A percentile compares a stretch with the other conserved stretches of the same genome.
Evolutionary conservation across 139 green algal species (phyloP).

Genomic region (Chlorella ohadii): DNA sequence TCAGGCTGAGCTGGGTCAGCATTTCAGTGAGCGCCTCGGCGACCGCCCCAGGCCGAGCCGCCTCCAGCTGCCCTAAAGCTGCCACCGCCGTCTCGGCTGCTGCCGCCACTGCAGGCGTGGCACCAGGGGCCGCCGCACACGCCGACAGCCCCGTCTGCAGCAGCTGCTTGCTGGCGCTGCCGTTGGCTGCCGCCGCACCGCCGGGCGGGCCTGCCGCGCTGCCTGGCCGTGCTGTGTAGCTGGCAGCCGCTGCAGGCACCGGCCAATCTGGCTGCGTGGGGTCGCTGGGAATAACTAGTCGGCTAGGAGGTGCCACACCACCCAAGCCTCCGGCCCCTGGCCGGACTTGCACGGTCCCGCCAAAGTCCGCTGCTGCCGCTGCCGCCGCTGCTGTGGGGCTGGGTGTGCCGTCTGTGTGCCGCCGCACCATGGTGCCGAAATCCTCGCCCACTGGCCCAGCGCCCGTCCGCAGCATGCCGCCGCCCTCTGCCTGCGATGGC

Average conservation of each 20-base stretch:
- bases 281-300: slow-evolving; percentile 1
- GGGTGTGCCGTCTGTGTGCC: background rate
- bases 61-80: slow-evolving; percentile 38
- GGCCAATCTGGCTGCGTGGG: background rate
- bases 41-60: slow-evolving; percentile 14
- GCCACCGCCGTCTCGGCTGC: slow-evolving; percentile 29
- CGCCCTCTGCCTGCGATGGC: background rate
- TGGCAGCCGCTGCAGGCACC: background rate
- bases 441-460: background rate
- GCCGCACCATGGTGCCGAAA: background rate
- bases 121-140: background rate
- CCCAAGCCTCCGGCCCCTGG: background rate
- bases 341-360: slow-evolving; percentile 1
- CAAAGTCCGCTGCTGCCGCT: background rate
- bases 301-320: background rate
- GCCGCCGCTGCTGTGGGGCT: background rate
- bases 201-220: slow-evolving; percentile 7
- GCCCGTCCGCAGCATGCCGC: background rate
- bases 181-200: background rate
- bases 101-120: background rate
- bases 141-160: slow-evolving; percentile 16
- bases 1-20: slow-evolving; percentile 34
- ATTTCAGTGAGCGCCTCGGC: slow-evolving; percentile 31
- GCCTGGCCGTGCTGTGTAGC: background rate
- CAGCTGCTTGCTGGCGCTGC: slow-evolving; percentile 1